A percentile compares a stretch with the other conserved stretches of the same genome.
These are phyloP conservation scores for Thermochaetoides dissita DNA, from an alignment of 2,329 filamentous ascomycete species.

Conservation along the genomic window DNA sequence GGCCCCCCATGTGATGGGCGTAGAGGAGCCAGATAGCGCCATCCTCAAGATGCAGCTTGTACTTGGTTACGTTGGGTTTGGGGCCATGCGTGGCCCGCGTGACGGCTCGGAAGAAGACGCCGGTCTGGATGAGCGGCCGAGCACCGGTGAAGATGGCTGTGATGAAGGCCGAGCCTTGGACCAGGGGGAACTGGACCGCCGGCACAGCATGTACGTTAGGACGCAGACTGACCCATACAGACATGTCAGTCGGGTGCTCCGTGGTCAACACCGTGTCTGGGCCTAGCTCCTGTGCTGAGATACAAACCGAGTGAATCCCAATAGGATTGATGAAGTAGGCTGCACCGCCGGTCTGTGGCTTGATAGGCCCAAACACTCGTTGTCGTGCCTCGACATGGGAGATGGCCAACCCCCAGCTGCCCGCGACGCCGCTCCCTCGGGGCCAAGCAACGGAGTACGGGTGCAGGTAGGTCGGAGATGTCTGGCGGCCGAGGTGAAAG, in stretches of 20 bases:
- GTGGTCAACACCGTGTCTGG: slow-evolving; percentile 40
- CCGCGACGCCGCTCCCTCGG: slow-evolving; percentile 44
- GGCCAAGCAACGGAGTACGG: slow-evolving; percentile 61
- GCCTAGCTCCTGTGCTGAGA: slow-evolving; percentile 66
- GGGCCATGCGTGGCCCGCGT: slow-evolving; percentile 41
- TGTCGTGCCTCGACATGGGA: slow-evolving; percentile 59
- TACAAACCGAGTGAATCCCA: slow-evolving; percentile 64
- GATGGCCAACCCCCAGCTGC: slow-evolving; percentile 65
- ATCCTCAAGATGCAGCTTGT: slow-evolving; percentile 58
- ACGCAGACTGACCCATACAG: slow-evolving; percentile 52
- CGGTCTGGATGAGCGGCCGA: slow-evolving; percentile 59
- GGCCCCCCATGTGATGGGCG: slow-evolving; percentile 44
- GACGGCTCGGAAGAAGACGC: slow-evolving; percentile 59
- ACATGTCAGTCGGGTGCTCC: slow-evolving; percentile 43
- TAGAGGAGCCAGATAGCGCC: slow-evolving; percentile 70
- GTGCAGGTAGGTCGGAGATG: slow-evolving; percentile 55
- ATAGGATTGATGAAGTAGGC: slow-evolving; percentile 70
- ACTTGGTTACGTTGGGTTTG: slow-evolving; percentile 59
- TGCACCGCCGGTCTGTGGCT: slow-evolving; percentile 41
- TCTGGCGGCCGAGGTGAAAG: slow-evolving; percentile 63
- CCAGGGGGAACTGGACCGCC: slow-evolving; percentile 61
- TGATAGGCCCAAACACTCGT: slow-evolving; percentile 49
- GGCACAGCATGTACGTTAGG: slow-evolving; percentile 37
- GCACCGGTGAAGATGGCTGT: slow-evolving; percentile 61
- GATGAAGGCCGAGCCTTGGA: slow-evolving; percentile 82